phyloP scores from a whole-genome alignment of 2,329 filamentous ascomycete genomes.

The Colletotrichum eremochloae region DNA sequence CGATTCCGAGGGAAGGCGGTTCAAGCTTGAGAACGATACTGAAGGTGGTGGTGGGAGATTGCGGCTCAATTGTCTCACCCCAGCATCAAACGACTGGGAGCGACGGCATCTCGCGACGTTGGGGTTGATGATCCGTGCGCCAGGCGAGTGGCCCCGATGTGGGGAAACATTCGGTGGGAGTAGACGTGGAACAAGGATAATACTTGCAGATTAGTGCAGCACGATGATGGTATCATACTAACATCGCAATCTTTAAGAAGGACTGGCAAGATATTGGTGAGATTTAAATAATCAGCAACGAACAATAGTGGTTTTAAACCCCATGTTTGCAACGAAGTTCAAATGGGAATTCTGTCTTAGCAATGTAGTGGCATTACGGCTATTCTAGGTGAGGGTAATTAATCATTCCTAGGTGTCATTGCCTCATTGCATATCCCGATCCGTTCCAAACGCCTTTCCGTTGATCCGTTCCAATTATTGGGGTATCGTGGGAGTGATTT shows the following conservation, averaged over 20 bases:
- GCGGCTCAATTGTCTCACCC: background rate
- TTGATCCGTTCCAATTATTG: conserved; percentile 34
- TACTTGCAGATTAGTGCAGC: background rate
- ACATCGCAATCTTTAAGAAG: too few relatives aligned
- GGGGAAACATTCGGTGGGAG: background rate
- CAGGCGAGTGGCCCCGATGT: background rate
- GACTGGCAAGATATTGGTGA: too few relatives aligned
- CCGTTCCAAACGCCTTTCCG: conserved; percentile 34
- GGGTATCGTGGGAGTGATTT: conserved; percentile 41
- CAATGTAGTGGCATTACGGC: conserved; percentile 42
- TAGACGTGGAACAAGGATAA: background rate
- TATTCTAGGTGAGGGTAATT: conserved; percentile 29
- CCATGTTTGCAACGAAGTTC: too few relatives aligned
- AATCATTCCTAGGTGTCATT: conserved; percentile 22
- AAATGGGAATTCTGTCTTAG: background rate
- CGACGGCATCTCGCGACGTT: conserved; percentile 7
- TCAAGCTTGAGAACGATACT: background rate
- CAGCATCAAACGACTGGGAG: too few relatives aligned
- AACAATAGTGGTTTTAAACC: background rate
- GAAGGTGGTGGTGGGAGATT: background rate
- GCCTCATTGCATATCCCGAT: conserved; percentile 34
- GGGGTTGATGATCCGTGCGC: conserved; percentile 22
- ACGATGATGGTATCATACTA: background rate
- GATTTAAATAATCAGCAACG: too few relatives aligned
- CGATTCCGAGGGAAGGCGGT: background rate